phyloP scores from a whole-genome alignment of 2,329 filamentous ascomycete species.

The Diaporthe citrichinensis region DNA sequence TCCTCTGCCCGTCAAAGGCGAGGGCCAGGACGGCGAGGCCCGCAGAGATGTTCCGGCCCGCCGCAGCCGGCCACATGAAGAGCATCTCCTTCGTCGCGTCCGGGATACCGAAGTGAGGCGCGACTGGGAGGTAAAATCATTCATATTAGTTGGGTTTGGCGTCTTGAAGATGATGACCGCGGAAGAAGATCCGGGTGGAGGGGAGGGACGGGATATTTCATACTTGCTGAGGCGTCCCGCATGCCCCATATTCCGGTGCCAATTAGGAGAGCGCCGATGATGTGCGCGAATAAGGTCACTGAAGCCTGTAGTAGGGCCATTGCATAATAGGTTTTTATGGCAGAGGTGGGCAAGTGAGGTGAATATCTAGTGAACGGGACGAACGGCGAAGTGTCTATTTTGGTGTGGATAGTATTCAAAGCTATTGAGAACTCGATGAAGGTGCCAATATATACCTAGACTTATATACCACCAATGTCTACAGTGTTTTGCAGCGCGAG shows the following conservation, averaged over 20 bases:
- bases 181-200: neutral
- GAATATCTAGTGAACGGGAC: neutral
- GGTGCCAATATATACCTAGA: neutral
- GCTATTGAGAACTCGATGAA: neutral
- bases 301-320: neutral
- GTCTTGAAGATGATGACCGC: neutral
- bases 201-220: neutral
- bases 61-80: conserved; percentile 10
- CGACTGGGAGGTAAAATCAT: neutral
- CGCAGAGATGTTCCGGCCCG: neutral
- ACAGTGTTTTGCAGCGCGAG: neutral
- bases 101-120: neutral
- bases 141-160: neutral
- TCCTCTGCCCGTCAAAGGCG: neutral
- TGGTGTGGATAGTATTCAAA: neutral
- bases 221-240: conserved; percentile 8
- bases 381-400: neutral
- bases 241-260: neutral
- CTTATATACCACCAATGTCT: too few species aligned
- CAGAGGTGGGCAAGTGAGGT: too few species aligned
- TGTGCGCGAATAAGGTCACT: neutral
- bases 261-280: conserved; percentile 4
- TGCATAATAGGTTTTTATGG: too few species aligned
- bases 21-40: neutral
- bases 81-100: conserved; percentile 5